A percentile compares a stretch with the other conserved stretches of the same genome.
phyloP scores from a whole-genome alignment of 208 protist species.

The Phytomonas sp. region DNA sequence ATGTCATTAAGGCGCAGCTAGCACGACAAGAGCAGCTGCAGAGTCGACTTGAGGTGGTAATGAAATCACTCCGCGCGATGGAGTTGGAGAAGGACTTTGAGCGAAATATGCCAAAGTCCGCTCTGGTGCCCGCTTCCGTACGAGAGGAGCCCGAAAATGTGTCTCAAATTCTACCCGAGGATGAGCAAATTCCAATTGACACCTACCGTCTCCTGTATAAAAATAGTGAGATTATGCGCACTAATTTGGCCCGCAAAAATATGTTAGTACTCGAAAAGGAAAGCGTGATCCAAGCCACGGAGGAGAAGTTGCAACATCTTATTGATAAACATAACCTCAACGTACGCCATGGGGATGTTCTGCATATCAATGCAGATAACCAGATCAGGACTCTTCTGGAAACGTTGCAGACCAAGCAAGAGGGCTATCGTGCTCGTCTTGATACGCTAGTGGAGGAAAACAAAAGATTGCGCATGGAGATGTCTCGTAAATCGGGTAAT shows the following conservation, averaged over 20 bases:
- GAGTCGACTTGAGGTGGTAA: slow-evolving; percentile 58
- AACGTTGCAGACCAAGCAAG: slow-evolving; percentile 41
- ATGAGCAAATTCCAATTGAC: slow-evolving; percentile 75
- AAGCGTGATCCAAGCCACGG: slow-evolving; percentile 64
- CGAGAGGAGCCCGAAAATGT: slow-evolving; percentile 76
- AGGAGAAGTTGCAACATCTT: slow-evolving; percentile 54
- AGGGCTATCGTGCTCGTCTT: slow-evolving; percentile 30
- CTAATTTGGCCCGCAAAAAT: slow-evolving; percentile 78
- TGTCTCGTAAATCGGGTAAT: slow-evolving; percentile 13
- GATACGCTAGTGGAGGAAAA: slow-evolving; percentile 47
- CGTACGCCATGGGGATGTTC: slow-evolving; percentile 37
- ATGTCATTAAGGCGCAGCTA: slow-evolving; percentile 71
- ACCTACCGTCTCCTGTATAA: slow-evolving; percentile 82
- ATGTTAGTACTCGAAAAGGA: slow-evolving; percentile 89
- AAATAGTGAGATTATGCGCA: slow-evolving; percentile 80
- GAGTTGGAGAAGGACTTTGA: slow-evolving; percentile 72
- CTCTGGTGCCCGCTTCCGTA: slow-evolving; percentile 56
- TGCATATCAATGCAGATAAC: slow-evolving; percentile 28
- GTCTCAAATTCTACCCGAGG: slow-evolving; percentile 59
- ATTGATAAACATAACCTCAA: slow-evolving; percentile 45
- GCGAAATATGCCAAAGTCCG: slow-evolving; percentile 60
- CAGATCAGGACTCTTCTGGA: slow-evolving; percentile 37
- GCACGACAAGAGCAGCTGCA: slow-evolving; percentile 79
- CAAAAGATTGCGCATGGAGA: slow-evolving; percentile 31
- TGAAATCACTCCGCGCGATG: slow-evolving; percentile 73